Percentiles rank a stretch among this genome's conserved stretches.
Conservation (phyloP, 768 basidiomycete genomes). For the Multifurca ochricompacta region DNA sequence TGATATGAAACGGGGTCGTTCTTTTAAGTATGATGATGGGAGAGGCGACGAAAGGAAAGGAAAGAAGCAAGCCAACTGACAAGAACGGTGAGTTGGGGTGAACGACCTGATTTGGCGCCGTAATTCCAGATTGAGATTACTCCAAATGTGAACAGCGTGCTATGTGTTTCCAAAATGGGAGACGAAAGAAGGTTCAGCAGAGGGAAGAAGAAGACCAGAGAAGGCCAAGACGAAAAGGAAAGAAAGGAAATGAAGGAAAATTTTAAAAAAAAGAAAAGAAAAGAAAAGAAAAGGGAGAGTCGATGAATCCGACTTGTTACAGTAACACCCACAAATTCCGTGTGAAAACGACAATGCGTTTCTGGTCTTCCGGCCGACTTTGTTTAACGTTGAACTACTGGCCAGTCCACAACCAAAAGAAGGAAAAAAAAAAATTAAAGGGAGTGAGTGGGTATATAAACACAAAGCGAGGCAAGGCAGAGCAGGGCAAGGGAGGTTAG, state of each 20-base stretch:
- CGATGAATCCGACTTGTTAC: too few relatives aligned
- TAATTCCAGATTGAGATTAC: not conserved
- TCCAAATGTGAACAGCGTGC: not conserved
- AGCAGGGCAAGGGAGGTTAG: not conserved
- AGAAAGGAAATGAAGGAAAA: too few relatives aligned
- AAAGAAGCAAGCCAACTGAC: not conserved
- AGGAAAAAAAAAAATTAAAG: not conserved
- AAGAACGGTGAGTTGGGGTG: not conserved
- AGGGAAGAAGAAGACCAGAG: not conserved
- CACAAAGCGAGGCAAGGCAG: not conserved
- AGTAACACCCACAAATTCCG: too few relatives aligned
- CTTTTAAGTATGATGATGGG: not conserved
- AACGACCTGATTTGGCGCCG: not conserved
- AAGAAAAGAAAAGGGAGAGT: too few relatives aligned
- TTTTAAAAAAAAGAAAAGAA: too few relatives aligned
- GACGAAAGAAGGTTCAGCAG: not conserved
- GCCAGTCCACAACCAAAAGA: too few relatives aligned
- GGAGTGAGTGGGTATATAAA: not conserved
- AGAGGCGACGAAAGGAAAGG: too few relatives aligned
- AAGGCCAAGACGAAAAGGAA: not conserved
- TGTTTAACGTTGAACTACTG: not conserved
- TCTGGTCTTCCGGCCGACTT: not conserved
- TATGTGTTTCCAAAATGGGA: constrained; percentile 8
- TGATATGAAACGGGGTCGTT: not conserved
- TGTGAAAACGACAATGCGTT: not conserved